Evolutionary conservation across 352 stramenopile genomes (phyloP), one percentile per base, ranked within the genome.

Genomic region (Pythium rishiriense): DNA sequence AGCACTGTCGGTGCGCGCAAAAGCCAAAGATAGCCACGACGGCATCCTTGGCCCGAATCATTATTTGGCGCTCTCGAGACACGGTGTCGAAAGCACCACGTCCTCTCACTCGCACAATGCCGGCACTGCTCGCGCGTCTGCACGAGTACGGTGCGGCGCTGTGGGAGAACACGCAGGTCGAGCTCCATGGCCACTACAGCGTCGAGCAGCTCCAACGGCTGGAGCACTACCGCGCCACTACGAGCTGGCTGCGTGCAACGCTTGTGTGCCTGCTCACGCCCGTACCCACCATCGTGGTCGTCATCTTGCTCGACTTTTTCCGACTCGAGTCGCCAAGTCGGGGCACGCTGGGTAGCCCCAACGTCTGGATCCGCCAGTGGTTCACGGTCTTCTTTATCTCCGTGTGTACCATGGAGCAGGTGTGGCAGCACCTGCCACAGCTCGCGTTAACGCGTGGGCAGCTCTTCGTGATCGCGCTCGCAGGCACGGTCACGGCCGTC

Each of bases 111-210:
- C 9, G 6, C 41, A 17, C 37, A 14, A 28, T 47, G 19, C 41
- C 19, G 41, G 11, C 41, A 0, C 19, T 47, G 1, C 21, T 47
- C 19, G 7, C 5, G 6, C 41, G 41, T 4, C 41, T 47, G 5
- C 41, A 28, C 10, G 21, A 41, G 21, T 43, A 4, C n/a, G 17
- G 49, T 22, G 5, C 21, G 12, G 3, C 6, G 17, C 28, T 50
- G 21, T 69, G 62, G 62, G 48, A 59, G n/a, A 29, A 47, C 25
- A 54, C 46, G 10, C 58, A 65, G 41, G 58, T 65, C 3, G 58
- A 65, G 28, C 58, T 58, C 37, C 58, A 55, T 15, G 58, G 58
- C 22, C 58, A 58, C 19, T 65, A 65, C 58, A 54, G 37, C 35
- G 28, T 49, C 19, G 49, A 33, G 22, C 58, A 53, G 25, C 58